Percentiles rank a stretch among this genome's conserved stretches.
Evolutionary conservation across 305 asterid genomes (phyloP).

Genomic region (Solanum chacoense): DNA sequence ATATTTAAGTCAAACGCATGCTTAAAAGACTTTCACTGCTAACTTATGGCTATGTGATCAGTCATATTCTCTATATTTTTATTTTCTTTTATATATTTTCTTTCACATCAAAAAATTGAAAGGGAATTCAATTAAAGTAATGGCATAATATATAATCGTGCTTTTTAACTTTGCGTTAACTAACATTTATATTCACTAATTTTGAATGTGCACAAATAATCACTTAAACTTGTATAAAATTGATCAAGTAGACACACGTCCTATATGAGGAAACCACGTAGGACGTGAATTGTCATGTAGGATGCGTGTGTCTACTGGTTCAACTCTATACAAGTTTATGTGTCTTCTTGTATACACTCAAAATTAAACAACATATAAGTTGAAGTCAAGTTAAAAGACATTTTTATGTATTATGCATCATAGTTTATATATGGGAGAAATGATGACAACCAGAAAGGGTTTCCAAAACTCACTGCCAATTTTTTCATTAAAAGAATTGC

Average conservation of each 20-base stretch:
- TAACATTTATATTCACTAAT: no score
- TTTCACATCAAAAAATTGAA: not conserved
- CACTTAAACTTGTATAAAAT: not conserved
- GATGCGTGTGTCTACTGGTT: not conserved
- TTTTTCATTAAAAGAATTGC: not conserved
- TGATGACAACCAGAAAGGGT: not conserved
- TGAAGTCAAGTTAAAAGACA: not conserved
- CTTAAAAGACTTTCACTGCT: not conserved
- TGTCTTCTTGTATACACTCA: accelerated
- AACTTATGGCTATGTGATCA: not conserved
- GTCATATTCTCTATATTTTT: not conserved
- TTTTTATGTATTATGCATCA: not conserved
- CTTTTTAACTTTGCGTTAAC: accelerated
- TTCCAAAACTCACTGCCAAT: not conserved
- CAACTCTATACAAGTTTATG: accelerated
- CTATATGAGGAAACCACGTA: not conserved
- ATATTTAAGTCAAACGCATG: not conserved
- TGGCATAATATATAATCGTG: not conserved
- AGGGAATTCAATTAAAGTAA: not conserved
- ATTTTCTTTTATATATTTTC: not conserved
- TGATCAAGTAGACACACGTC: not conserved
- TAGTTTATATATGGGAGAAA: not conserved
- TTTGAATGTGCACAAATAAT: not conserved
- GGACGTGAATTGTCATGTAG: not conserved
- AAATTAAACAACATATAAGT: not conserved